These are phyloP conservation scores for Daldinia sp. DNA, from an alignment of 2,329 filamentous ascomycete species.

Conservation along the genomic window DNA sequence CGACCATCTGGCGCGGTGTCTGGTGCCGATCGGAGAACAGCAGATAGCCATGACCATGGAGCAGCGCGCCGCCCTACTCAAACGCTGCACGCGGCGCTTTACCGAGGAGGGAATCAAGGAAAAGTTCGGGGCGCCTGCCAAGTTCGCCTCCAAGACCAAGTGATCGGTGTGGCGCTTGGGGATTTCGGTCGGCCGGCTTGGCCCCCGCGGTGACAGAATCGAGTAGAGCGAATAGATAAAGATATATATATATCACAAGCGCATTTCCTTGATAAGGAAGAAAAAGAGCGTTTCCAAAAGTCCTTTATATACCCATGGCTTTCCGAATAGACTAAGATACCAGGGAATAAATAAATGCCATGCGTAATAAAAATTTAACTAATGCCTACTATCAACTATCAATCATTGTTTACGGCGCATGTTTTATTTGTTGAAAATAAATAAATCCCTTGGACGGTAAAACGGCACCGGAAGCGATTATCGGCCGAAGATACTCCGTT, in stretches of 20 bases:
- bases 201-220: not conserved
- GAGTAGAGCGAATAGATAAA: not conserved
- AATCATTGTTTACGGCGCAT: not conserved
- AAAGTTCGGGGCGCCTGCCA: conserved; percentile 60
- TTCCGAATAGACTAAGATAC: no score
- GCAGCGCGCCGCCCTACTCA: conserved; percentile 72
- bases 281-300: not conserved
- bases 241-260: not conserved
- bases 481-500: not conserved
- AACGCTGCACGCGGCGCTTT: conserved; percentile 73
- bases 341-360: no score
- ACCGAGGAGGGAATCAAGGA: conserved; percentile 71
- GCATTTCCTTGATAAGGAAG: not conserved
- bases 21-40: conserved; percentile 77
- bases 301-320: not conserved
- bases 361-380: no score
- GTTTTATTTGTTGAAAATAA: not conserved
- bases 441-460: not conserved
- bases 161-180: not conserved
- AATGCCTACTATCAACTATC: no score
- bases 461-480: not conserved
- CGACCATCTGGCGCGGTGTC: conserved; percentile 72
- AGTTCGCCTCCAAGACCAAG: conserved; percentile 11
- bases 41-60: conserved; percentile 75
- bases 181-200: not conserved